Evolutionary conservation across 2,329 filamentous ascomycete species (phyloP).

Genomic region (Phyllosticta citribraziliensis): DNA sequence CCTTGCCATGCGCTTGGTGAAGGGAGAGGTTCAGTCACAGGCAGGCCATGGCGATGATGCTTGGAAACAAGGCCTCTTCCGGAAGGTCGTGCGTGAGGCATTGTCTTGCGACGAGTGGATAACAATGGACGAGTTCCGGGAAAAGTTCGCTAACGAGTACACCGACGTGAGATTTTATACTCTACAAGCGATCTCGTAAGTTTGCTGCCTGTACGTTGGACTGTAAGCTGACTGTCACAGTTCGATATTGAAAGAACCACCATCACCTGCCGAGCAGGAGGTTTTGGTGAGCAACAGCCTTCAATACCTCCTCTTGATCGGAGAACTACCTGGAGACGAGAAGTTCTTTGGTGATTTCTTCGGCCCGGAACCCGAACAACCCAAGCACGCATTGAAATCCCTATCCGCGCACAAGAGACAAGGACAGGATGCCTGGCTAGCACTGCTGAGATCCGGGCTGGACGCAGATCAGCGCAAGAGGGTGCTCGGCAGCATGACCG

Average conservation of each 20-base stretch:
- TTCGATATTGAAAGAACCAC: not conserved
- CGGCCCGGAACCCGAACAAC: constrained; percentile 53
- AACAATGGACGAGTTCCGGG: constrained; percentile 49
- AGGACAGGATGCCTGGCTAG: constrained; percentile 80
- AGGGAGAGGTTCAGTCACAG: constrained; percentile 61
- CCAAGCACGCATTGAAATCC: constrained; percentile 51
- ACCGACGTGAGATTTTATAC: constrained; percentile 82
- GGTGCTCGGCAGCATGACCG: constrained; percentile 64
- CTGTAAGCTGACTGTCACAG: not conserved
- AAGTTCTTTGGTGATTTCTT: constrained; percentile 63
- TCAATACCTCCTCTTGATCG: constrained; percentile 42
- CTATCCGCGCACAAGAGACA: constrained; percentile 63
- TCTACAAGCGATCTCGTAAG: constrained; percentile 63
- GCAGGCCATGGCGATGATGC: constrained; percentile 53
- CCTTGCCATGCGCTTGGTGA: constrained; percentile 72
- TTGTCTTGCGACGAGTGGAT: not conserved
- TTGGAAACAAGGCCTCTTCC: constrained; percentile 61
- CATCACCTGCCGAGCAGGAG: constrained; percentile 16
- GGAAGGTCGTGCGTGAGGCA: constrained; percentile 51
- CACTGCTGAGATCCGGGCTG: constrained; percentile 58
- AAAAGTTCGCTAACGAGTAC: constrained; percentile 68
- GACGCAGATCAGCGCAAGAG: constrained; percentile 67
- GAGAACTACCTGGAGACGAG: constrained; percentile 57
- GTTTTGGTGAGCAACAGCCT: constrained; percentile 44
- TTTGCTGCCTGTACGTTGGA: constrained; percentile 11